These are phyloP conservation scores for Aspergillus puulaauensis DNA, from an alignment of 2,329 filamentous ascomycete species.

Conservation along the genomic window DNA sequence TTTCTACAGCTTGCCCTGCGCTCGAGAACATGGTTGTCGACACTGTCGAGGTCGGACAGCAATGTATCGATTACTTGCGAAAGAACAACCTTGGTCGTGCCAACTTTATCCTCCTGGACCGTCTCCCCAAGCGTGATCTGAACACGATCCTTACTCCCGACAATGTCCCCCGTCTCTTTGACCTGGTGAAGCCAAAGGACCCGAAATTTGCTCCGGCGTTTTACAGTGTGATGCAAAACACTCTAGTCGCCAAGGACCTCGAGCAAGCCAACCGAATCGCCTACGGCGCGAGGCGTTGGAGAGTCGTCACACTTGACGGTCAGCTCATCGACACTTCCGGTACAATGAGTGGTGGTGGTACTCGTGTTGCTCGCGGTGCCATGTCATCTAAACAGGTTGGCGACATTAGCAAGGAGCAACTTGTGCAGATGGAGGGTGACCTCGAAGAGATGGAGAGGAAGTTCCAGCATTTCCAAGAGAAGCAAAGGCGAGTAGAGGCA, in stretches of 20 bases:
- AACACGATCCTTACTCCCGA: constrained; percentile 84
- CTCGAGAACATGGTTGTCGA: constrained; percentile 97
- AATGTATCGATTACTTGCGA: constrained; percentile 94
- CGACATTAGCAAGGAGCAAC: constrained; percentile 84
- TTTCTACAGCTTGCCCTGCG: constrained; percentile 89
- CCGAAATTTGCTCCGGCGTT: constrained; percentile 86
- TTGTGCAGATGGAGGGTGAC: constrained; percentile 80
- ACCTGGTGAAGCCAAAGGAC: constrained; percentile 85
- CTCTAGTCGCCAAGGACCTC: constrained; percentile 85
- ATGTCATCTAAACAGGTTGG: constrained; percentile 97
- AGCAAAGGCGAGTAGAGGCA: constrained; percentile 75
- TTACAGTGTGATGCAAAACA: constrained; percentile 93
- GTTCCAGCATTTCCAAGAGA: constrained; percentile 80
- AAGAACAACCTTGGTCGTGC: constrained; percentile 97
- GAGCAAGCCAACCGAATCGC: constrained; percentile 97
- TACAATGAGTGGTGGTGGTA: constrained; percentile 97
- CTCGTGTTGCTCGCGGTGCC: constrained; percentile 80
- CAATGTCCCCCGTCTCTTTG: constrained; percentile 86
- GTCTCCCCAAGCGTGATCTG: constrained; percentile 75
- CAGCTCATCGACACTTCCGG: constrained; percentile 97
- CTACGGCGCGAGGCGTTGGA: constrained; percentile 90
- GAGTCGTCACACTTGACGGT: constrained; percentile 91
- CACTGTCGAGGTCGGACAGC: constrained; percentile 91
- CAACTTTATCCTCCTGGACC: constrained; percentile 95
- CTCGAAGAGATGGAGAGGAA: constrained; percentile 80